A percentile compares a stretch with the other conserved stretches of the same genome.
These are phyloP conservation scores for Cutaneotrichosporon sp. DNA, from an alignment of 1,284 basidiomycete genomes.

Conservation along the genomic window DNA sequence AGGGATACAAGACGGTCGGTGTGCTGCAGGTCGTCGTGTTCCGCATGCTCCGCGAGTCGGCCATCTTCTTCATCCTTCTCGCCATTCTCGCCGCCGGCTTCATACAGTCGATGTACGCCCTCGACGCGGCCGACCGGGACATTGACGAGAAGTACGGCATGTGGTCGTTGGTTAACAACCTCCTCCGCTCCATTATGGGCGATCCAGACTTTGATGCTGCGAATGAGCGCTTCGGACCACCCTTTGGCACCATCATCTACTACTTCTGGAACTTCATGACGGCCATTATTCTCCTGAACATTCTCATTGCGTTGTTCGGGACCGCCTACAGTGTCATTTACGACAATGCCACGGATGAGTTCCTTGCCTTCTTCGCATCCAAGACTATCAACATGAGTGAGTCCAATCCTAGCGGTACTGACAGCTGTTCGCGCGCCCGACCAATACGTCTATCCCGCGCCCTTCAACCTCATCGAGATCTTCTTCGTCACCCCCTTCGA, in stretches of 20 bases:
- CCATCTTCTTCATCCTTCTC: constrained; percentile 83
- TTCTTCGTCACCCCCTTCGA: constrained; percentile 80
- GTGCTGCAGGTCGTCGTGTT: constrained; percentile 54
- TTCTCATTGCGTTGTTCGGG: constrained; percentile 91
- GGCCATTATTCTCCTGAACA: constrained; percentile 84
- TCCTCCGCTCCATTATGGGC: constrained; percentile 77
- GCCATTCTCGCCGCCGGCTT: constrained; percentile 81
- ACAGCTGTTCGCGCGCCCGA: constrained; percentile 73
- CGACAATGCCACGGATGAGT: constrained; percentile 55
- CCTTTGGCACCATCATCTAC: constrained; percentile 71
- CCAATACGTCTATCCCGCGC: constrained; percentile 54
- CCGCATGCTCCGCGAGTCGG: constrained; percentile 83
- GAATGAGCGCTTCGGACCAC: constrained; percentile 54
- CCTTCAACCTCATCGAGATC: constrained; percentile 70
- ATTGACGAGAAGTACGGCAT: constrained; percentile 65
- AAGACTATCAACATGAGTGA: constrained; percentile 71
- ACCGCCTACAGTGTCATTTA: constrained; percentile 80
- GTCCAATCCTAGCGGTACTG: constrained; percentile 54
- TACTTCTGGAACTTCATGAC: constrained; percentile 88
- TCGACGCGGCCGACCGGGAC: constrained; percentile 85
- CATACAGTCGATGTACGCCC: constrained; percentile 69
- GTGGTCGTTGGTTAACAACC: constrained; percentile 65
- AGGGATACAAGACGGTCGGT: constrained; percentile 63
- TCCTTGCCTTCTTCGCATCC: constrained; percentile 77
- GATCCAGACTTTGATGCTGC: constrained; percentile 76